Percentiles rank a stretch among this genome's conserved stretches.
These are phyloP conservation scores for Geotrichum macrosporum DNA, from an alignment of 1,139 yeast genomes.

Conservation along the genomic window DNA sequence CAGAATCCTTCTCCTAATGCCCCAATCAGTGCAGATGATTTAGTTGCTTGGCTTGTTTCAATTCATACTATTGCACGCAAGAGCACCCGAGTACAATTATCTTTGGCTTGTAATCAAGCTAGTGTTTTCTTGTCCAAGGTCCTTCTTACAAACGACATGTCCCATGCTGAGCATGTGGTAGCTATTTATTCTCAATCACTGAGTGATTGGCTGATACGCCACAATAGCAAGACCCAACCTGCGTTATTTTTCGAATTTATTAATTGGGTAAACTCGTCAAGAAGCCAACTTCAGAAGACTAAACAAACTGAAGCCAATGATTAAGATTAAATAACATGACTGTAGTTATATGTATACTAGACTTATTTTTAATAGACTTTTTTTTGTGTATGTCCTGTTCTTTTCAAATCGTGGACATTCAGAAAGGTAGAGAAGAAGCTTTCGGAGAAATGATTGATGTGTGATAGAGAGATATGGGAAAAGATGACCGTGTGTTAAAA, in stretches of 20 bases:
- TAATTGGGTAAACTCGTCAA: constrained; percentile 54
- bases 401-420: too few relatives aligned
- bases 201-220: constrained; percentile 54
- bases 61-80: constrained; percentile 44
- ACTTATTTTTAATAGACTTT: too few relatives aligned
- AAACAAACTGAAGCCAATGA: neutral
- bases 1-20: constrained; percentile 1
- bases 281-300: constrained; percentile 7
- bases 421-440: too few relatives aligned
- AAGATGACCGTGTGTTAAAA: too few relatives aligned
- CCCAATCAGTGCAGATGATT: constrained; percentile 22
- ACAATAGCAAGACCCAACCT: constrained; percentile 51
- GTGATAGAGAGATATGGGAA: too few relatives aligned
- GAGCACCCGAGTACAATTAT: constrained; percentile 49
- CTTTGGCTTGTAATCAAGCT: constrained; percentile 56
- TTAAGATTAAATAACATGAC: too few relatives aligned
- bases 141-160: constrained; percentile 35
- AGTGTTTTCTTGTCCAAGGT: constrained; percentile 61
- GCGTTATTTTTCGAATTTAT: constrained; percentile 70
- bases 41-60: constrained; percentile 26
- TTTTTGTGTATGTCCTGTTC: too few relatives aligned
- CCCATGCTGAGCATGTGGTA: constrained; percentile 39
- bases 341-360: too few relatives aligned
- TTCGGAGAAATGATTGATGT: too few relatives aligned
- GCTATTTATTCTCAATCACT: constrained; percentile 55